Conservation (phyloP, 108 stramenopile species). For the Nitzschia sp. region DNA sequence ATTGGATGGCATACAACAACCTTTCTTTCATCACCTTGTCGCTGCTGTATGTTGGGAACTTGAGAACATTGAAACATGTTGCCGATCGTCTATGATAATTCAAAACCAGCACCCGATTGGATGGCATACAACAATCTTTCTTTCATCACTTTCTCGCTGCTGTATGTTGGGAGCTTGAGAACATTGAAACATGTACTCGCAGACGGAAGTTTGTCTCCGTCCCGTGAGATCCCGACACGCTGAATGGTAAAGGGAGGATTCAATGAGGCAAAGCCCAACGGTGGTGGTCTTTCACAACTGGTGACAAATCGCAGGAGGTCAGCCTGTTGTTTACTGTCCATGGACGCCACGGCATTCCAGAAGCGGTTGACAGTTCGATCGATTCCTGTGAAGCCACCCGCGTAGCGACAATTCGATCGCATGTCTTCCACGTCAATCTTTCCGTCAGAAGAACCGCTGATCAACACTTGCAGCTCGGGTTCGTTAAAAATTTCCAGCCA, state of each 20-base stretch:
- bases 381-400: constrained; percentile 85
- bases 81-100: constrained; percentile 85
- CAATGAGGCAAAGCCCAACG: constrained; percentile 93
- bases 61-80: constrained; percentile 99
- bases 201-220: constrained; percentile 89
- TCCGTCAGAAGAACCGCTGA: constrained; percentile 85
- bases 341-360: constrained; percentile 85
- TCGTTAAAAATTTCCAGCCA: constrained; percentile 95
- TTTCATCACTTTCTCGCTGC: constrained; percentile 86
- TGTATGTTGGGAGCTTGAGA: constrained; percentile 98
- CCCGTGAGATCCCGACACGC: constrained; percentile 83
- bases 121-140: constrained; percentile 85
- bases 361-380: constrained; percentile 86
- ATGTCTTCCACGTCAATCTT: constrained; percentile 92
- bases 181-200: constrained; percentile 98
- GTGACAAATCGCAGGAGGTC: constrained; percentile 96
- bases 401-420: constrained; percentile 82
- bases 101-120: constrained; percentile 90
- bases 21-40: constrained; percentile 86
- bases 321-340: constrained; percentile 81
- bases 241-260: constrained; percentile 97
- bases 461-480: constrained; percentile 94
- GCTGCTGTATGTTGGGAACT: constrained; percentile 97
- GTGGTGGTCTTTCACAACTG: constrained; percentile 95
- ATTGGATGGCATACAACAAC: constrained; percentile 80